Evolutionary conservation across 1,139 yeast genomes (phyloP).

Genomic region (Diutina mesorugosa): DNA sequence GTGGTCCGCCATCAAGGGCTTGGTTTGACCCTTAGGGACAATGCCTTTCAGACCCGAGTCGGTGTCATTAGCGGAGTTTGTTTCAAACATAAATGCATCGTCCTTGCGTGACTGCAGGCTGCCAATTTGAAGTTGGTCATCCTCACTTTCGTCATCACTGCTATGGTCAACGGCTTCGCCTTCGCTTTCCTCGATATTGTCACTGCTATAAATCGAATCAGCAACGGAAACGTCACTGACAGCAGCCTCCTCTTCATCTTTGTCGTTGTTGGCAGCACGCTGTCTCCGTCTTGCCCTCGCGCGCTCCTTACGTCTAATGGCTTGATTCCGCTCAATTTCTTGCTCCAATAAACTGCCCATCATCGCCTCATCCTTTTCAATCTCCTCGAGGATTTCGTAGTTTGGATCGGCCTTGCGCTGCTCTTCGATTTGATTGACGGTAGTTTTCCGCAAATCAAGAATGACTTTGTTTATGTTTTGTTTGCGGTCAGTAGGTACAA

Average conservation of each 20-base stretch:
- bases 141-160: not conserved
- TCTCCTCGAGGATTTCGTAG: not conserved
- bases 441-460: not conserved
- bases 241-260: not conserved
- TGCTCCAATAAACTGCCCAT: constrained; percentile 33
- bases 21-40: not conserved
- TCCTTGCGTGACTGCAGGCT: constrained; percentile 1
- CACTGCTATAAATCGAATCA: not conserved
- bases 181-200: not conserved
- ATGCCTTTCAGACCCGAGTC: not conserved
- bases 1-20: not conserved
- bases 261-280: not conserved
- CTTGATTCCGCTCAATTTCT: constrained; percentile 43
- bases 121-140: not conserved
- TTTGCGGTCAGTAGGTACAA: not conserved
- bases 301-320: constrained; percentile 34
- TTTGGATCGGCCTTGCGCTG: not conserved
- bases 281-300: not conserved
- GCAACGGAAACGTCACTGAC: not conserved
- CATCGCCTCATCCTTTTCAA: not conserved
- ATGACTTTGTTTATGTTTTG: not conserved
- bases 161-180: not conserved
- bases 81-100: not conserved
- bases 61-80: not conserved
- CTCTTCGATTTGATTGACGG: not conserved